Evolutionary conservation across 768 basidiomycete genomes (phyloP).

Genomic region (Tulasnella calospora): DNA sequence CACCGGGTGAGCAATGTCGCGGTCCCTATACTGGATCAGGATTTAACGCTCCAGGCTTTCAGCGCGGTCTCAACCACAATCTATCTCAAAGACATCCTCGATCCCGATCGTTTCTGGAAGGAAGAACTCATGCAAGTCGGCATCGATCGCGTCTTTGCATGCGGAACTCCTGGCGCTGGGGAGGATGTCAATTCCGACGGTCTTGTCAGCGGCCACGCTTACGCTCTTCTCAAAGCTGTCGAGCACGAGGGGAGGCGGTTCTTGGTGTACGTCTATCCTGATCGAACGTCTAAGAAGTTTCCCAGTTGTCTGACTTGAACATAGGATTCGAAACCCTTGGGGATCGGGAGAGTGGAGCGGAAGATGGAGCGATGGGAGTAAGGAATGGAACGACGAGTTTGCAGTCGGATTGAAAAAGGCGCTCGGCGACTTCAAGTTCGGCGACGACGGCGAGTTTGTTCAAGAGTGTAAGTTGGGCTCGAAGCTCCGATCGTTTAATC

Average conservation of each 20-base stretch:
- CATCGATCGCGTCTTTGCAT: constrained; percentile 50
- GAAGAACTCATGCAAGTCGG: constrained; percentile 52
- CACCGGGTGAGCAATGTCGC: constrained; percentile 43
- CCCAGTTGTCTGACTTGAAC: background rate
- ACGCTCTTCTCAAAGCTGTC: constrained; percentile 46
- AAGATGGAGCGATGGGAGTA: constrained; percentile 51
- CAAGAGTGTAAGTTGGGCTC: constrained; percentile 41
- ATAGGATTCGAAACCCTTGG: constrained; percentile 50
- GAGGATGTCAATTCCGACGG: constrained; percentile 26
- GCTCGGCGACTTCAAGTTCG: constrained; percentile 45
- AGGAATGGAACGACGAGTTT: constrained; percentile 56
- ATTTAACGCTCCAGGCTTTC: background rate
- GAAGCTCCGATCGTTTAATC: background rate
- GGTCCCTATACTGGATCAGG: background rate
- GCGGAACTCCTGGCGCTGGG: constrained; percentile 38
- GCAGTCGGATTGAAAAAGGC: constrained; percentile 39
- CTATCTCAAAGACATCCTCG: constrained; percentile 42
- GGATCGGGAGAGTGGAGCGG: constrained; percentile 45
- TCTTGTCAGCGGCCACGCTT: constrained; percentile 40
- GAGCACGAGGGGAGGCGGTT: constrained; percentile 47
- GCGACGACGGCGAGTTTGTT: constrained; percentile 51
- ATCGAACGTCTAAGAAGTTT: background rate
- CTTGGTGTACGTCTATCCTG: constrained; percentile 34
- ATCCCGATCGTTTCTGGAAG: constrained; percentile 50
- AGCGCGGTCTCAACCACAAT: constrained; percentile 23